A percentile compares a stretch with the other conserved stretches of the same genome.
These are phyloP conservation scores for Apodospora peruviana DNA, from an alignment of 495 filamentous ascomycete genomes.

Conservation along the genomic window DNA sequence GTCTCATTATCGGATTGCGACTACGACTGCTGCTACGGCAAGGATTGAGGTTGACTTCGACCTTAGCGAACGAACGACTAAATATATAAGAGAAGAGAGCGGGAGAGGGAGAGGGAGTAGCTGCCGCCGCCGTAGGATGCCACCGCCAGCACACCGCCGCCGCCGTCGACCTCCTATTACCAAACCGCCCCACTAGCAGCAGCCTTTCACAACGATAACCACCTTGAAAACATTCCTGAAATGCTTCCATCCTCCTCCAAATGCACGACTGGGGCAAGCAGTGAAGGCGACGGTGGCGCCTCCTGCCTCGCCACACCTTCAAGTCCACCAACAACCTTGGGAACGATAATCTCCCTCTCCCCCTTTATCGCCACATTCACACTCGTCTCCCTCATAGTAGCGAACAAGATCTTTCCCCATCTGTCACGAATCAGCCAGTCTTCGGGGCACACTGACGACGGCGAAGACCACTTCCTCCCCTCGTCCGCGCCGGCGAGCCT, in stretches of 20 bases:
- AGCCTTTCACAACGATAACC: no score
- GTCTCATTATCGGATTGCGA: no score
- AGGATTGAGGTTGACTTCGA: no score
- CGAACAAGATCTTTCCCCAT: constrained; percentile 58
- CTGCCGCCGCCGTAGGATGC: no score
- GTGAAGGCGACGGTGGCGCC: constrained; percentile 15
- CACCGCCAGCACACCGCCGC: no score
- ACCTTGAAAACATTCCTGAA: no score
- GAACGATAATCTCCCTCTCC: constrained; percentile 30
- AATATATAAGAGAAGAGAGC: no score
- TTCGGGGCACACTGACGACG: constrained; percentile 21
- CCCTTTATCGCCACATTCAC: constrained; percentile 57
- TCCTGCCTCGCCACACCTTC: constrained; percentile 29
- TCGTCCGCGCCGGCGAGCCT: constrained; percentile 43
- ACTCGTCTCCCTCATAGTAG: constrained; percentile 48
- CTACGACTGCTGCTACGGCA: no score
- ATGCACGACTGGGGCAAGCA: neutral
- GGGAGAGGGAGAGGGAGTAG: no score
- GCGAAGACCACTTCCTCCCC: constrained; percentile 49
- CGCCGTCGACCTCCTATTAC: no score
- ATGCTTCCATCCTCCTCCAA: neutral
- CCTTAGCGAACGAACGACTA: no score
- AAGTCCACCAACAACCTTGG: constrained; percentile 18
- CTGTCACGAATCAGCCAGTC: constrained; percentile 48
- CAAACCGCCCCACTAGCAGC: no score